These are phyloP conservation scores for Lagerstroemia speciosa DNA, from an alignment of 345 rosid genomes.

Conservation along the genomic window DNA sequence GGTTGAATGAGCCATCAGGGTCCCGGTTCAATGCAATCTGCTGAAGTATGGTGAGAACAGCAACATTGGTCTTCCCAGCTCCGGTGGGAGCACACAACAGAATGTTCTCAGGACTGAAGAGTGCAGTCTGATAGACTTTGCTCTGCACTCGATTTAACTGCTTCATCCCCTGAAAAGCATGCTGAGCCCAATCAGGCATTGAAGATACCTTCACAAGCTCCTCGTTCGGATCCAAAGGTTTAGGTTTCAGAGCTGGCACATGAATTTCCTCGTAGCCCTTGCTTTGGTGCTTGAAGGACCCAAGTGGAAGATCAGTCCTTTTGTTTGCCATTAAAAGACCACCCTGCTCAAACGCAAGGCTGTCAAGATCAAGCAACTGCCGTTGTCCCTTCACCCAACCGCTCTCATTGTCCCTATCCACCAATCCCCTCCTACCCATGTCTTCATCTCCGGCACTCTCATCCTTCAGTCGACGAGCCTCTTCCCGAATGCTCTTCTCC, in stretches of 20 bases:
- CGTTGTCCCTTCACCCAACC: slow-evolving; percentile 79
- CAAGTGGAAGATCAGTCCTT: slow-evolving; percentile 76
- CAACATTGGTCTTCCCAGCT: slow-evolving; percentile 96
- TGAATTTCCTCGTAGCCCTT: slow-evolving; percentile 95
- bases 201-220: slow-evolving; percentile 67
- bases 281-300: slow-evolving; percentile 51
- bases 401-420: slow-evolving; percentile 64
- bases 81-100: slow-evolving; percentile 98
- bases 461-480: slow-evolving; percentile 82
- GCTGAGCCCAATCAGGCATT: slow-evolving; percentile 93
- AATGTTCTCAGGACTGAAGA: slow-evolving; percentile 63
- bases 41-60: slow-evolving; percentile 92
- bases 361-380: slow-evolving; percentile 77
- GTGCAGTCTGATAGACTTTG: slow-evolving; percentile 79
- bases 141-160: slow-evolving; percentile 92
- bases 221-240: slow-evolving; percentile 49
- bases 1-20: slow-evolving; percentile 63
- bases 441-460: slow-evolving; percentile 63
- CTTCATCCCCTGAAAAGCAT: slow-evolving; percentile 86
- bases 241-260: slow-evolving; percentile 67
- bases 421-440: slow-evolving; percentile 44
- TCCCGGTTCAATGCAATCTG: slow-evolving; percentile 59
- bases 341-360: slow-evolving; percentile 74
- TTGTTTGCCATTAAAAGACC: slow-evolving; percentile 85
- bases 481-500: slow-evolving; percentile 91